A percentile compares a stretch with the other conserved stretches of the same genome.
These are phyloP conservation scores for Oidiodendron maius DNA, from an alignment of 495 filamentous ascomycete genomes.

Conservation along the genomic window DNA sequence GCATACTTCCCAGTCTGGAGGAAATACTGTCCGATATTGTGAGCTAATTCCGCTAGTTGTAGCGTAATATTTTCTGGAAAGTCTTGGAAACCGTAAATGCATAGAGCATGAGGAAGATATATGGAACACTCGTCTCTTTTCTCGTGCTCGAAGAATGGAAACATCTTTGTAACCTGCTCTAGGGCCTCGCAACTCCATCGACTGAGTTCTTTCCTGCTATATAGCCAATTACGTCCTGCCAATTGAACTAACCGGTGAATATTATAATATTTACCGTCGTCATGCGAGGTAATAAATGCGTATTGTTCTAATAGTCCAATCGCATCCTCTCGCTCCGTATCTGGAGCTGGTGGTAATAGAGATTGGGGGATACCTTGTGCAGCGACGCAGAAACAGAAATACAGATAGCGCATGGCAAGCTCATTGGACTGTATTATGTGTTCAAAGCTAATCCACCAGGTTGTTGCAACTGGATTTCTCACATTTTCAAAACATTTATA, in stretches of 20 bases:
- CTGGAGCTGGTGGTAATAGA: constrained; percentile 23
- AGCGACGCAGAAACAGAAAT: constrained; percentile 26
- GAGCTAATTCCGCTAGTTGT: not conserved
- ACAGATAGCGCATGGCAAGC: constrained; percentile 29
- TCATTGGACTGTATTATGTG: constrained; percentile 31
- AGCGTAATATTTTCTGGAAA: not conserved
- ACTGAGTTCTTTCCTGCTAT: not conserved
- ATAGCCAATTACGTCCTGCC: constrained; percentile 30
- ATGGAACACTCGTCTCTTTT: not conserved
- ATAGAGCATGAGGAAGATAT: not conserved
- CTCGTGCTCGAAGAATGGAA: not conserved
- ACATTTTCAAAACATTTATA: constrained; percentile 36
- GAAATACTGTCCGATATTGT: not conserved
- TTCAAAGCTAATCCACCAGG: constrained; percentile 46
- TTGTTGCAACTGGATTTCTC: constrained; percentile 45
- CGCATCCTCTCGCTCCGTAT: constrained; percentile 14
- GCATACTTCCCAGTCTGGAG: not conserved
- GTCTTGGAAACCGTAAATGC: not conserved
- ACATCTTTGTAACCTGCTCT: not conserved
- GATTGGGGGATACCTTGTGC: constrained; percentile 28
- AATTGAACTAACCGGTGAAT: constrained; percentile 43
- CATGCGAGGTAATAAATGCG: constrained; percentile 26
- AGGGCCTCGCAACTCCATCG: not conserved
- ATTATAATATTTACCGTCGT: constrained; percentile 18
- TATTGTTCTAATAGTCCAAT: constrained; percentile 29